These are phyloP conservation scores for Graphilbum fragrans DNA, from an alignment of 2,329 filamentous ascomycete genomes.

Conservation along the genomic window DNA sequence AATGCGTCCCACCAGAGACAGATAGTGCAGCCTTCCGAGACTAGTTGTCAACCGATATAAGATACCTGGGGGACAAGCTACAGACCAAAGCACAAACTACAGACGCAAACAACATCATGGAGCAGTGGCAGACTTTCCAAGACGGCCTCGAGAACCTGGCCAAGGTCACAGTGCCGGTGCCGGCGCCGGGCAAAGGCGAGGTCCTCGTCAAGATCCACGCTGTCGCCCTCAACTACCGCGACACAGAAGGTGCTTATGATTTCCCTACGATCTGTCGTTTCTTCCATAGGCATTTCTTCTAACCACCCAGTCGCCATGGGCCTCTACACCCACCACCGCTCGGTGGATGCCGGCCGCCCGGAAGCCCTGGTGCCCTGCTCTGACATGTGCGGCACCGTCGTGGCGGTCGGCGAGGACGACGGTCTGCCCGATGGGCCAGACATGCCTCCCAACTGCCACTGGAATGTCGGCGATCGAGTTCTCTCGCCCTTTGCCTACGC, in stretches of 20 bases:
- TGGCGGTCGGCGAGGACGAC: conserved; percentile 29
- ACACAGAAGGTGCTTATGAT: conserved; percentile 29
- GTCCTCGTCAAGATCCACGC: conserved; percentile 34
- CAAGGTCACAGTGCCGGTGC: conserved; percentile 29
- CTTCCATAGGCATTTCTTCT: neutral
- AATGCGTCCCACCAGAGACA: too few species aligned
- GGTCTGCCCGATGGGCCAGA: conserved; percentile 9
- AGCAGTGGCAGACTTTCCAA: conserved; percentile 43
- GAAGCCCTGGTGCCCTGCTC: conserved; percentile 49
- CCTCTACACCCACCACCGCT: conserved; percentile 53
- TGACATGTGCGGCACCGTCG: conserved; percentile 56
- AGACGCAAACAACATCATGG: conserved; percentile 3
- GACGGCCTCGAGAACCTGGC: conserved; percentile 43
- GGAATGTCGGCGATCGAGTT: conserved; percentile 51
- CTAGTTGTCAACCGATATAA: too few species aligned
- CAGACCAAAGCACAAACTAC: neutral
- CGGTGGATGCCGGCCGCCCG: conserved; percentile 24
- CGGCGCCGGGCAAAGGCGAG: conserved; percentile 35
- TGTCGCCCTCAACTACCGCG: conserved; percentile 37
- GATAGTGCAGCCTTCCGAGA: too few species aligned
- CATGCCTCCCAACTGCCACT: conserved; percentile 14
- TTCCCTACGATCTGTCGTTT: neutral
- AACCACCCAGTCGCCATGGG: conserved; percentile 45
- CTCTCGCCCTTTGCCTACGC: conserved; percentile 50
- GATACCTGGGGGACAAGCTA: too few species aligned